These are phyloP conservation scores for Zalaria sp. DNA, from an alignment of 2,329 filamentous ascomycete species.

Conservation along the genomic window DNA sequence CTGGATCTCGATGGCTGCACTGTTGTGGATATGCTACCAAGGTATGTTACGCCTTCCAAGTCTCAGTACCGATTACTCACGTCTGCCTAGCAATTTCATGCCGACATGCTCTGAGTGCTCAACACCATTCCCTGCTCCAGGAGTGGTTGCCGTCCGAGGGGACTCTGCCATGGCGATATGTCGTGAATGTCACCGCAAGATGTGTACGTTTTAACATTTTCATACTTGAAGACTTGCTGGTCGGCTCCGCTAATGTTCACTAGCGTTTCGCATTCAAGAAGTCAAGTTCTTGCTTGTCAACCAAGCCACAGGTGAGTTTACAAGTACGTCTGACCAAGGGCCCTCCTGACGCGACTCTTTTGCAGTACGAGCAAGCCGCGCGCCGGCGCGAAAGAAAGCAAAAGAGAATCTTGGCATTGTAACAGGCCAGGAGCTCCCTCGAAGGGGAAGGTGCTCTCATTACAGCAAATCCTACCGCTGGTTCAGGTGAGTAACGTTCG, in stretches of 20 bases:
- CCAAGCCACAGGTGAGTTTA: conserved; percentile 23
- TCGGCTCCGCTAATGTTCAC: too few relatives aligned
- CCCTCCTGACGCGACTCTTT: neutral
- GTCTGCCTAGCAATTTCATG: conserved; percentile 48
- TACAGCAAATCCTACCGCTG: conserved; percentile 42
- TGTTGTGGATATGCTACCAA: conserved; percentile 61
- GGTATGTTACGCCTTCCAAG: conserved; percentile 22
- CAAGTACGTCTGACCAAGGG: neutral
- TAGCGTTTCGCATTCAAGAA: conserved; percentile 54
- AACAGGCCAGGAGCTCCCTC: conserved; percentile 38
- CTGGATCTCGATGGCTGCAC: conserved; percentile 63
- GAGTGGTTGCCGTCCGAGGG: conserved; percentile 58
- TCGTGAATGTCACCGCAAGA: conserved; percentile 64
- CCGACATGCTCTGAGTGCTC: conserved; percentile 70
- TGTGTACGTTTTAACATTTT: conserved; percentile 32
- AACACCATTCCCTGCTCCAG: conserved; percentile 44
- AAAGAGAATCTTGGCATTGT: conserved; percentile 41
- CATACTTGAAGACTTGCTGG: too few relatives aligned
- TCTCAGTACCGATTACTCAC: neutral
- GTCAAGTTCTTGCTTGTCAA: conserved; percentile 65
- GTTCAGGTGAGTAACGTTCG: conserved; percentile 30
- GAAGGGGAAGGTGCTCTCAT: conserved; percentile 38
- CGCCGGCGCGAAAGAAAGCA: conserved; percentile 16
- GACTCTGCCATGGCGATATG: conserved; percentile 63
- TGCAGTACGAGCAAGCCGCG: conserved; percentile 14